Conservation (phyloP, 2,329 filamentous ascomycete genomes). For the Metarhizium humberi region DNA sequence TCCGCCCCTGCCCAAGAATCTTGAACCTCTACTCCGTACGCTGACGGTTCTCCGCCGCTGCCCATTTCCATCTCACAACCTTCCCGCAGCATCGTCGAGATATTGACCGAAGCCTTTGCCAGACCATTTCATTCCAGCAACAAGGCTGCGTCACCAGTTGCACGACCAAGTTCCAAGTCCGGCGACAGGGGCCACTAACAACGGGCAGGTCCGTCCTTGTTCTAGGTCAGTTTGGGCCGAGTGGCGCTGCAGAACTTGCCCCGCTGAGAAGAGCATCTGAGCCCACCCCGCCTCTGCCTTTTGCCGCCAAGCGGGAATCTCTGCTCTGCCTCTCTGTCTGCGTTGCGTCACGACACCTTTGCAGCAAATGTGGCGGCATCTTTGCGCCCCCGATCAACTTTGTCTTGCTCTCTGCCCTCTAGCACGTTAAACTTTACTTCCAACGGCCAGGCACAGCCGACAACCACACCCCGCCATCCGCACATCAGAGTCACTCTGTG, state of each 20-base stretch:
- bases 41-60: background rate
- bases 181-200: background rate
- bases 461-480: background rate
- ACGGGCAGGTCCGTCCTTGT: background rate
- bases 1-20: background rate
- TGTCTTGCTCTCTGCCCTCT: background rate
- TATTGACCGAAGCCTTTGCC: background rate
- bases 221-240: background rate
- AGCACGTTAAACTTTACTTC: background rate
- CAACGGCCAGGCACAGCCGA: constrained; percentile 1
- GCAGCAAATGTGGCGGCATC: background rate
- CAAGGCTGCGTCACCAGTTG: background rate
- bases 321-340: background rate
- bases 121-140: background rate
- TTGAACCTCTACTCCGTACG: background rate
- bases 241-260: background rate
- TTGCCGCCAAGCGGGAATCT: too few species aligned
- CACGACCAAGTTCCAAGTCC: background rate
- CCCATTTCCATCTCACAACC: background rate
- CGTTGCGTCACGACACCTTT: constrained; percentile 7
- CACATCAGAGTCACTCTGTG: background rate
- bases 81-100: background rate
- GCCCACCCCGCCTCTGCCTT: background rate
- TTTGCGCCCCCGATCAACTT: too few species aligned
- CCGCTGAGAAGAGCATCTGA: background rate